Evolutionary conservation across 768 basidiomycete genomes (phyloP).

Genomic region (Lentinula sp.): DNA sequence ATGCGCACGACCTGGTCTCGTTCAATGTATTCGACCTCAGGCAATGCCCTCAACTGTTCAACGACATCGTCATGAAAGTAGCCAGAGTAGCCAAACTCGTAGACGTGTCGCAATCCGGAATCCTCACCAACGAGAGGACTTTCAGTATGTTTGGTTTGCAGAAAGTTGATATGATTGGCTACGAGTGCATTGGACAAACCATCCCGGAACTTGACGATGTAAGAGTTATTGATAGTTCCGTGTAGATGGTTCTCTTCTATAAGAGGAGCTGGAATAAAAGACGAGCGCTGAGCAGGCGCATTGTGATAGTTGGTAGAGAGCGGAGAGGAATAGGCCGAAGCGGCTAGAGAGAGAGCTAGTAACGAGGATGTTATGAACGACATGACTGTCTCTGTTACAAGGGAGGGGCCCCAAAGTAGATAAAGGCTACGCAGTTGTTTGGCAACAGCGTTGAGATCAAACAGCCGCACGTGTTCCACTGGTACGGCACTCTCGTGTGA

Average conservation of each 20-base stretch:
- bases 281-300: slow-evolving; percentile 25
- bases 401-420: neutral
- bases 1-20: slow-evolving; percentile 89
- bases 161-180: slow-evolving; percentile 74
- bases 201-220: slow-evolving; percentile 87
- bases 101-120: slow-evolving; percentile 68
- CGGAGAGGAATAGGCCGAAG: slow-evolving; percentile 35
- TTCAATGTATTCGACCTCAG: slow-evolving; percentile 92
- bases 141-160: slow-evolving; percentile 55
- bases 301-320: slow-evolving; percentile 38
- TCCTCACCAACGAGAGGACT: slow-evolving; percentile 44
- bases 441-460: neutral
- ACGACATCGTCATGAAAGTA: slow-evolving; percentile 66
- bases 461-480: neutral
- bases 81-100: slow-evolving; percentile 80
- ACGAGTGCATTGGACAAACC: slow-evolving; percentile 48
- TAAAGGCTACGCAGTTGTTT: slow-evolving; percentile 1
- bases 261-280: slow-evolving; percentile 57
- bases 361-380: slow-evolving; percentile 24
- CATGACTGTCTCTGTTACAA: slow-evolving; percentile 1
- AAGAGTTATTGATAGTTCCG: slow-evolving; percentile 82
- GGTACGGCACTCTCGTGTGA: neutral
- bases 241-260: slow-evolving; percentile 55
- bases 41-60: slow-evolving; percentile 70
- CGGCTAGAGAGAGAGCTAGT: slow-evolving; percentile 33